A percentile compares a stretch with the other conserved stretches of the same genome.
Evolutionary conservation across 495 filamentous ascomycete species (phyloP).

Genomic region (Pyrenula massariospora): DNA sequence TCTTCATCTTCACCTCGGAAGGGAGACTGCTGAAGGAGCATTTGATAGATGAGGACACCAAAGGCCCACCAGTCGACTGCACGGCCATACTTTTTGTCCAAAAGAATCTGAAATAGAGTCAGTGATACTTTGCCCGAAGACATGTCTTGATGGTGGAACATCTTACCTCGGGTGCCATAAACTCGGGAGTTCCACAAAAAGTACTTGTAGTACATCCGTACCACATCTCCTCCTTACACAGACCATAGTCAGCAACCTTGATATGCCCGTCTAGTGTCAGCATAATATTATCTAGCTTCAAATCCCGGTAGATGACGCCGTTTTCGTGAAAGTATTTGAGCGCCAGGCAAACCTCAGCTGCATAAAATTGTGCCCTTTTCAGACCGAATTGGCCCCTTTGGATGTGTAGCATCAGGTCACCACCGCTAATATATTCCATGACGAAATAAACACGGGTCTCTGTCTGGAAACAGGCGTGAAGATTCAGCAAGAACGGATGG

Average conservation of each 20-base stretch:
- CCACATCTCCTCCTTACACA: slow-evolving; percentile 99
- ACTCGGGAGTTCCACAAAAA: slow-evolving; percentile 97
- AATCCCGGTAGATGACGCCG: slow-evolving; percentile 96
- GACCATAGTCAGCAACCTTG: slow-evolving; percentile 96
- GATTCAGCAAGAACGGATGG: slow-evolving; percentile 88
- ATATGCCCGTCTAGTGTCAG: slow-evolving; percentile 94
- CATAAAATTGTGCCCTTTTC: slow-evolving; percentile 98
- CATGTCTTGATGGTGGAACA: neutral
- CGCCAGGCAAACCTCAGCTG: slow-evolving; percentile 91
- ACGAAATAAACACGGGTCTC: slow-evolving; percentile 98
- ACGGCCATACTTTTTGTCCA: slow-evolving; percentile 97
- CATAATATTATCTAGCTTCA: slow-evolving; percentile 98
- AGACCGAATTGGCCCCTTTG: slow-evolving; percentile 92
- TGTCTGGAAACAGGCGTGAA: slow-evolving; percentile 98
- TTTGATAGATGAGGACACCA: slow-evolving; percentile 97
- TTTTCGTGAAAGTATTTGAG: slow-evolving; percentile 99
- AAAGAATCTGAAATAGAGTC: slow-evolving; percentile 57
- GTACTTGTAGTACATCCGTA: slow-evolving; percentile 94
- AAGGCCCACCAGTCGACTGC: slow-evolving; percentile 99
- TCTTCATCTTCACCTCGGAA: slow-evolving; percentile 99
- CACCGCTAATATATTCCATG: slow-evolving; percentile 99
- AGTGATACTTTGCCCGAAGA: slow-evolving; percentile 3
- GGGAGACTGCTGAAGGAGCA: slow-evolving; percentile 96
- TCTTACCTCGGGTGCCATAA: slow-evolving; percentile 95
- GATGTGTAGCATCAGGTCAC: slow-evolving; percentile 98